A percentile compares a stretch with the other conserved stretches of the same genome.
Conservation (phyloP, 371 early-diverging fungal species). For the Mortierella sp. region DNA sequence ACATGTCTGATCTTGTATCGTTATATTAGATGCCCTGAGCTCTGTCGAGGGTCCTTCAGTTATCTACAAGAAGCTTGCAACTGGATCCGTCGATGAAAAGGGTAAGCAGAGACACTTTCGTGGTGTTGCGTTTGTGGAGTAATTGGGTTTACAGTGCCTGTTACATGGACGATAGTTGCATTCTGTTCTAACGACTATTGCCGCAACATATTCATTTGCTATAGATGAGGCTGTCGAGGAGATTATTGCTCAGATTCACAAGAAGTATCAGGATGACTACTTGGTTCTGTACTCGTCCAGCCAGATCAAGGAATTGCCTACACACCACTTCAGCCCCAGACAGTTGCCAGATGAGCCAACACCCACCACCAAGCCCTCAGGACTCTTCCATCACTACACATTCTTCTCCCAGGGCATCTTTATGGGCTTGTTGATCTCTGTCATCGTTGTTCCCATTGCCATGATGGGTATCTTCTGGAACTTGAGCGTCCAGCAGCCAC, state of each 20-base stretch:
- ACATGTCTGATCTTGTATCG: background rate
- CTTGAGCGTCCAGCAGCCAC: conserved; percentile 52
- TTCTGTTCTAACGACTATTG: background rate
- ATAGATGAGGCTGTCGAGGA: conserved; percentile 29
- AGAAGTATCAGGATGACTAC: conserved; percentile 30
- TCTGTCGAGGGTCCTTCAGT: conserved; percentile 26
- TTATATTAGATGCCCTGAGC: background rate
- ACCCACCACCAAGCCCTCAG: conserved; percentile 28
- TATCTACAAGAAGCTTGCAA: conserved; percentile 40
- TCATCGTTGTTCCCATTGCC: conserved; percentile 46
- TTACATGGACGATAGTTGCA: background rate
- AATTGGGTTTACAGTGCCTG: background rate
- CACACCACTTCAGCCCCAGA: conserved; percentile 30
- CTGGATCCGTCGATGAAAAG: conserved; percentile 29
- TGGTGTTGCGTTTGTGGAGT: background rate
- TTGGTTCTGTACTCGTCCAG: conserved; percentile 52
- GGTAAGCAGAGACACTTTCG: conserved; percentile 9
- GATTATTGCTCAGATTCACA: conserved; percentile 24
- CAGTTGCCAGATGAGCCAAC: conserved; percentile 41
- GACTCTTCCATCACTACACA: conserved; percentile 52
- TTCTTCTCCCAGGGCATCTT: conserved; percentile 56
- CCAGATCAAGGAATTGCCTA: conserved; percentile 36
- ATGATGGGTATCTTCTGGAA: conserved; percentile 53
- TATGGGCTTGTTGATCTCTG: conserved; percentile 44
- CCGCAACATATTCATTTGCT: background rate